Evolutionary conservation across 2,329 filamentous ascomycete species (phyloP).

Genomic region (Apiospora saccharicola): DNA sequence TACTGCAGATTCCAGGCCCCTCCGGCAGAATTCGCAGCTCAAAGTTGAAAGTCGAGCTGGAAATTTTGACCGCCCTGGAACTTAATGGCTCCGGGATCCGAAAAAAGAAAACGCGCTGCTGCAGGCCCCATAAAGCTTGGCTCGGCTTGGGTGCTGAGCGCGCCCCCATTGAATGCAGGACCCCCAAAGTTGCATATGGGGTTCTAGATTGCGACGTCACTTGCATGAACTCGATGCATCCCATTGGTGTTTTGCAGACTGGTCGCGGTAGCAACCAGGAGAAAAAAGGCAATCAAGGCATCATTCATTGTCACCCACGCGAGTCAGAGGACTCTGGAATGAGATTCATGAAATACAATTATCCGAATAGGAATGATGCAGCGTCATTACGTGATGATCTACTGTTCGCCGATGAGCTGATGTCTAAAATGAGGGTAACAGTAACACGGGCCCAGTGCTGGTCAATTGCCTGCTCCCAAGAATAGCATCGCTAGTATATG

Average conservation of each 20-base stretch:
- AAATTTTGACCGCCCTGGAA: conserved; percentile 21
- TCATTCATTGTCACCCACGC: neutral
- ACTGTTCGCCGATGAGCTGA: neutral
- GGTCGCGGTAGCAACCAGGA: conserved; percentile 4
- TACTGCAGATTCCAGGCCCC: conserved; percentile 5
- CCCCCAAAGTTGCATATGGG: conserved; percentile 16
- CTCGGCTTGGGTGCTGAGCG: neutral
- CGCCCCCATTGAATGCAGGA: conserved; percentile 18
- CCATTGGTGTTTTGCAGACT: neutral
- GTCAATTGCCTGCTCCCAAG: conserved; percentile 1
- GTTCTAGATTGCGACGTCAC: conserved; percentile 9
- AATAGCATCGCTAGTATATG: neutral
- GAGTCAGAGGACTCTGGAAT: neutral
- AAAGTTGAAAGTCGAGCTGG: conserved; percentile 15
- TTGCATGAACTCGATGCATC: conserved; percentile 9
- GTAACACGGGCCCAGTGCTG: neutral
- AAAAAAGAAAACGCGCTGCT: neutral
- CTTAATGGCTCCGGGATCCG: conserved; percentile 13
- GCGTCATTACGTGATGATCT: neutral
- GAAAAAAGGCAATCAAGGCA: neutral
- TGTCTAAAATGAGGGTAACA: conserved; percentile 6
- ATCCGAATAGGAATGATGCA: neutral
- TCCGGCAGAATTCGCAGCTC: conserved; percentile 21
- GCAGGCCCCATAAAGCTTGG: conserved; percentile 11
- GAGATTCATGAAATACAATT: neutral